phyloP scores from a whole-genome alignment of 768 basidiomycete species.

The Rhizopogon vinicolor region DNA sequence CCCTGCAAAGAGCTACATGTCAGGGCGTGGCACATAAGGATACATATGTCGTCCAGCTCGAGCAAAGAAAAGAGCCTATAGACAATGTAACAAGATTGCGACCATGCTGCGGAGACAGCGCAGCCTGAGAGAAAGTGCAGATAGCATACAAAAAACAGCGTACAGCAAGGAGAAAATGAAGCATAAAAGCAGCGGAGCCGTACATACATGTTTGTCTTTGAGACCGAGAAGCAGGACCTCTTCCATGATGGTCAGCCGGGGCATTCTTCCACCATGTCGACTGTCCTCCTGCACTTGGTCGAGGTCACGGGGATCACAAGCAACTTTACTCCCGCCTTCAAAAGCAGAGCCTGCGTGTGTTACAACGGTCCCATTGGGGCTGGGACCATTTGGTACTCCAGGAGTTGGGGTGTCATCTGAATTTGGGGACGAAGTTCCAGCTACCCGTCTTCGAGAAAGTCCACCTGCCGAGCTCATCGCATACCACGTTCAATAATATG shows the following conservation, averaged over 20 bases:
- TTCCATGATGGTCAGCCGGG: slow-evolving; percentile 92
- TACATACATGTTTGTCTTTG: slow-evolving; percentile 89
- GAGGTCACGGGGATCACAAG: slow-evolving; percentile 90
- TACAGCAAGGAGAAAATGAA: slow-evolving; percentile 3
- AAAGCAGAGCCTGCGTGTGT: slow-evolving; percentile 80
- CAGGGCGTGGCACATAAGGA: not conserved
- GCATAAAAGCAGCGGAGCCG: slow-evolving; percentile 2
- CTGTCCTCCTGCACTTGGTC: slow-evolving; percentile 63
- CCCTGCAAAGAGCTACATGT: slow-evolving; percentile 41
- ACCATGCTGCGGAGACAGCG: slow-evolving; percentile 13
- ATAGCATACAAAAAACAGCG: slow-evolving; percentile 1
- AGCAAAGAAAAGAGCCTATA: not conserved
- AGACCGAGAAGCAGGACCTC: slow-evolving; percentile 91
- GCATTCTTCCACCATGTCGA: slow-evolving; percentile 68
- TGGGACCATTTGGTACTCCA: slow-evolving; percentile 23
- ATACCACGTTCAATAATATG: not conserved
- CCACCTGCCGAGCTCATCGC: slow-evolving; percentile 49
- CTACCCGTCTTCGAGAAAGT: slow-evolving; percentile 56
- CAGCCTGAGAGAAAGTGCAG: not conserved
- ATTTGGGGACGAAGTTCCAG: slow-evolving; percentile 30
- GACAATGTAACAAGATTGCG: not conserved
- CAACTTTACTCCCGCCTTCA: slow-evolving; percentile 83
- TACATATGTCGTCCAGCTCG: not conserved
- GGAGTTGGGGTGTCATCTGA: slow-evolving; percentile 33
- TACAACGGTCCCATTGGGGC: slow-evolving; percentile 23